Evolutionary conservation across 352 stramenopile genomes (phyloP).

Genomic region (Phytophthora boehmeriae): DNA sequence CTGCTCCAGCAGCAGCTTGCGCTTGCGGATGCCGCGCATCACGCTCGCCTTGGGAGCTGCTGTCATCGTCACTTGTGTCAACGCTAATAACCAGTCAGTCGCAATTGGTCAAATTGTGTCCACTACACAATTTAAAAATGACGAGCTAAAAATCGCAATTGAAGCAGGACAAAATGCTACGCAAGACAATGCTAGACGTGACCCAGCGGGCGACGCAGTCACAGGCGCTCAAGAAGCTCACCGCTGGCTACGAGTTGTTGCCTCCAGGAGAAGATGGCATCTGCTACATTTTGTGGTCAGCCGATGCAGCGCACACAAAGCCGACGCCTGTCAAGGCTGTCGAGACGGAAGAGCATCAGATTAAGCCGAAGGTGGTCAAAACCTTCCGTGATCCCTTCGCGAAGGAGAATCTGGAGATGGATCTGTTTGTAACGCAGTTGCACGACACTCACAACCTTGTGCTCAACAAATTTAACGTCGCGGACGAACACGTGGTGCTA

Average conservation of each 20-base stretch:
- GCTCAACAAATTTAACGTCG: slow-evolving; percentile 85
- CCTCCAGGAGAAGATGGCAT: slow-evolving; percentile 39
- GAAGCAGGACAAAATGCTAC: slow-evolving; percentile 44
- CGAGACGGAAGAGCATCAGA: background rate
- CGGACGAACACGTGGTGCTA: slow-evolving; percentile 82
- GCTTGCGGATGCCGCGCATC: slow-evolving; percentile 41
- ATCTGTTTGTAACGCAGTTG: slow-evolving; percentile 68
- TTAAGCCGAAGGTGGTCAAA: slow-evolving; percentile 22
- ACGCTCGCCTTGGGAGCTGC: slow-evolving; percentile 12
- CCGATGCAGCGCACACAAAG: slow-evolving; percentile 45
- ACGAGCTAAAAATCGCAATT: background rate
- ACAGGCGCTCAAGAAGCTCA: slow-evolving; percentile 69
- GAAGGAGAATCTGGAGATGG: slow-evolving; percentile 70
- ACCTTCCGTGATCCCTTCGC: slow-evolving; percentile 76
- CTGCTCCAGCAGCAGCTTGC: slow-evolving; percentile 24
- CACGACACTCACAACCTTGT: slow-evolving; percentile 80
- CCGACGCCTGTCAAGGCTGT: slow-evolving; percentile 26
- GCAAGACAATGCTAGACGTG: slow-evolving; percentile 65
- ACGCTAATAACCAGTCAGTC: slow-evolving; percentile 21
- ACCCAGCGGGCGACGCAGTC: slow-evolving; percentile 60
- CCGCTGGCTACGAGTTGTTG: slow-evolving; percentile 58
- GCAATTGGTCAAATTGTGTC: slow-evolving; percentile 20
- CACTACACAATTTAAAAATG: background rate
- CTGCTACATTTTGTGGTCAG: slow-evolving; percentile 65
- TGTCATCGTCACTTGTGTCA: background rate